Evolutionary conservation across 208 protist species (phyloP), one percentile per base, ranked within the genome.

Genomic region (Acanthamoeba royreba): DNA sequence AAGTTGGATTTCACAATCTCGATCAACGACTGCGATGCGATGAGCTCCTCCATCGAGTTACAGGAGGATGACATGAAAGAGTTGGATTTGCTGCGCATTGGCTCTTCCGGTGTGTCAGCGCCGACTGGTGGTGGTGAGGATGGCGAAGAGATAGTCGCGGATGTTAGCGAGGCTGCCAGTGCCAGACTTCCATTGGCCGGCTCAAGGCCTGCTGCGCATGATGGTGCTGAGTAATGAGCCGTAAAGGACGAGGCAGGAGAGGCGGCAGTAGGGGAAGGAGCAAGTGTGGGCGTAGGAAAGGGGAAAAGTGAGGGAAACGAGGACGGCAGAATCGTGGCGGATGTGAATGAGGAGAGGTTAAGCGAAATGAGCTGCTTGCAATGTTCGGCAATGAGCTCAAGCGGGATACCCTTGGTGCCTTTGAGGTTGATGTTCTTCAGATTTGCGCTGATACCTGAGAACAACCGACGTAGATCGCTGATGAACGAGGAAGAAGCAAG

Each of bases 351-450:
- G 77, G 77, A 87, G 9, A 87, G 77, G 47, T 87, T 87, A 31
- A 87, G 47, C 42, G 77, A 87, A 33, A 87, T 19, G 25, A 87
- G 43, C 9, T 8, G 31, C 47, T 19, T 47, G 77, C 77, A 87
- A 45, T 49, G 42, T 45, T 53, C 11, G 15, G 77, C 42, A 45
- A 87, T 87, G 42, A 87, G 15, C 47, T 87, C 77, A 31, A 87
- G 47, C 42, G 77, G 77, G 15, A 87, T 47, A 11, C 77, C 77
- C 7, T n/a, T 4, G 31, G 77, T 87, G 25, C 77, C 77, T 45
- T 87, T 87, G 77, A 87, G 77, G 47, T 87, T 87, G 77, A 87
- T 47, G 77, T n/a, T 87, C 77, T 47, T 87, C 77, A 87, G 77
- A 4, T n/a, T 47, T 5, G 42, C 45, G 42, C 77, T 38, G 42